A percentile compares a stretch with the other conserved stretches of the same genome.
Conservation (phyloP, 202 grass and related monocot species). For the Saccharum hybrid region DNA sequence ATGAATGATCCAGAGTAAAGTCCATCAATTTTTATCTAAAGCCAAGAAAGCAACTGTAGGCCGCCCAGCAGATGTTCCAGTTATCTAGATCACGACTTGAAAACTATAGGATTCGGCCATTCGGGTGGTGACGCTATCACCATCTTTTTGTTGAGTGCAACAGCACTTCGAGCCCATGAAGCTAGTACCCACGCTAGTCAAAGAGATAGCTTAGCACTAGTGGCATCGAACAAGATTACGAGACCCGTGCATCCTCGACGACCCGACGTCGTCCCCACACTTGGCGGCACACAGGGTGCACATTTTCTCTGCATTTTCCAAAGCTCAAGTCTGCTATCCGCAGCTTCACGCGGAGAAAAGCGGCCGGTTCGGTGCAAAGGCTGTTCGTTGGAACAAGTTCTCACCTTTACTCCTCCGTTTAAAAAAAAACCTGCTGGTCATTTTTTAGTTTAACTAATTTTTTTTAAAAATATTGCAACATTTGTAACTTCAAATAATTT, state of each 20-base stretch:
- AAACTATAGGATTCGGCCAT: neutral
- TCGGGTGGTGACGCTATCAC: conserved; percentile 10
- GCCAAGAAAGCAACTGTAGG: conserved; percentile 17
- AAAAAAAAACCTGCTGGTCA: no score
- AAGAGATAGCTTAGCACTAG: conserved; percentile 31
- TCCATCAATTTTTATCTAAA: conserved; percentile 25
- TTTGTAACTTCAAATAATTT: no score
- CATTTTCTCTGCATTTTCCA: conserved; percentile 46
- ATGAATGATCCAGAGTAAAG: neutral
- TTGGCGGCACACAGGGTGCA: neutral
- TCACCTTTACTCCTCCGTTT: neutral
- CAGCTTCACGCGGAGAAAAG: conserved; percentile 14
- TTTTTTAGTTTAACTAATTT: no score
- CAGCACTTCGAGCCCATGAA: no score
- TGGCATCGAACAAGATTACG: conserved; percentile 1
- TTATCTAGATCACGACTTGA: conserved; percentile 40
- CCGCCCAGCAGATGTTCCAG: conserved; percentile 23
- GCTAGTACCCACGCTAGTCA: conserved; percentile 3
- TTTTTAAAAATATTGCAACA: no score
- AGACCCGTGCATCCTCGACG: conserved; percentile 22
- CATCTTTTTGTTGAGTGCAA: conserved; percentile 56
- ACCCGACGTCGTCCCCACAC: conserved; percentile 1
- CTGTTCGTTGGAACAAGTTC: neutral
- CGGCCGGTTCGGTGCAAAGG: neutral
- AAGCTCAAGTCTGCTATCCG: neutral